phyloP scores from a whole-genome alignment of 1,284 basidiomycete genomes.

The Ceratobasidium sp. region DNA sequence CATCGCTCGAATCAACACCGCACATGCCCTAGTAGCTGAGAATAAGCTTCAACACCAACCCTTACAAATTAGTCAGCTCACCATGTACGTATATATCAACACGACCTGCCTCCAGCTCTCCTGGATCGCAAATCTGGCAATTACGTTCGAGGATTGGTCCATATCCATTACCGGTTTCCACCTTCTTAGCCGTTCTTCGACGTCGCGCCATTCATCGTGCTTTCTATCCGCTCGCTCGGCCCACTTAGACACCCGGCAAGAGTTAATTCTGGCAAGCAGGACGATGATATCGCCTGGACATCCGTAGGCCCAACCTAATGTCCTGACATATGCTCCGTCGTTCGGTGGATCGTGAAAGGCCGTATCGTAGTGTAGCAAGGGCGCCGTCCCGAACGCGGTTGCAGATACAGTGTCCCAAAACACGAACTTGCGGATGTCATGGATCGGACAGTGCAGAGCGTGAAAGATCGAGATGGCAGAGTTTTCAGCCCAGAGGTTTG shows the following conservation, averaged over 20 bases:
- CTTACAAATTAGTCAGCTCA: background rate
- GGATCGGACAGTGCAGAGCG: background rate
- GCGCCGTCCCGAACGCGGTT: constrained; percentile 12
- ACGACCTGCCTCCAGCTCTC: constrained; percentile 30
- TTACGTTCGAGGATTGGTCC: background rate
- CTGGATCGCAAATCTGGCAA: constrained; percentile 20
- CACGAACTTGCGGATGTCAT: constrained; percentile 8
- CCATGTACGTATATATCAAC: constrained; percentile 32
- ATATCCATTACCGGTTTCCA: constrained; percentile 9
- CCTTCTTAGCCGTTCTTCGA: background rate
- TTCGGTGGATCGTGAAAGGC: background rate
- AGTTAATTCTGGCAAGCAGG: constrained; percentile 7
- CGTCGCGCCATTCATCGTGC: constrained; percentile 2
- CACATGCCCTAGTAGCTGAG: background rate
- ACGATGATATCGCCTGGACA: background rate
- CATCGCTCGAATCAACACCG: background rate
- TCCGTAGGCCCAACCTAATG: constrained; percentile 5
- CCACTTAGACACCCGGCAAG: background rate
- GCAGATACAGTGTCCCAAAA: constrained; percentile 15
- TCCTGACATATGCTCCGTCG: too few relatives aligned
- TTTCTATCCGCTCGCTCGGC: background rate
- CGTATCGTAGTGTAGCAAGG: constrained; percentile 22
- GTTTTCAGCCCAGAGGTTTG: constrained; percentile 19
- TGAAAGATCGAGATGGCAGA: constrained; percentile 19
- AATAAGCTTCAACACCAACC: background rate